Evolutionary conservation across 2,329 filamentous ascomycete genomes (phyloP).

Genomic region (Cryphonectria radicalis): DNA sequence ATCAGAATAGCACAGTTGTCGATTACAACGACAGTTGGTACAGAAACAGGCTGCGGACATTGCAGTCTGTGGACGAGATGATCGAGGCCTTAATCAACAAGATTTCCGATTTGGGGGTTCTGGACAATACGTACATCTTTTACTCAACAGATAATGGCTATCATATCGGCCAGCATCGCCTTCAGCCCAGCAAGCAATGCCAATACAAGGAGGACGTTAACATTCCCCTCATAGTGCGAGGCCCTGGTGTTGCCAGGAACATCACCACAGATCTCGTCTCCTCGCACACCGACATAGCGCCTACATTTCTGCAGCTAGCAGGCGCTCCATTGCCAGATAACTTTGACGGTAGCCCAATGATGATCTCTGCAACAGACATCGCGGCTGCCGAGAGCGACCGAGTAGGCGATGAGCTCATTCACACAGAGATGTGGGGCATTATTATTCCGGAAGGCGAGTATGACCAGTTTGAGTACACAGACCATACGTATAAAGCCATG

Average conservation of each 20-base stretch:
- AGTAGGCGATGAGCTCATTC: constrained; percentile 56
- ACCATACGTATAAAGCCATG: constrained; percentile 65
- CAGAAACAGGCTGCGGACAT: constrained; percentile 47
- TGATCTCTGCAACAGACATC: constrained; percentile 39
- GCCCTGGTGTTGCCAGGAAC: constrained; percentile 55
- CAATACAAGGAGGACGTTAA: constrained; percentile 63
- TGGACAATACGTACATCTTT: constrained; percentile 21
- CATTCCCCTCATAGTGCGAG: constrained; percentile 63
- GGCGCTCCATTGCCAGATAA: constrained; percentile 48
- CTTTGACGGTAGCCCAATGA: constrained; percentile 61
- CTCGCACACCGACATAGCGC: constrained; percentile 65
- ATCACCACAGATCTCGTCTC: constrained; percentile 52
- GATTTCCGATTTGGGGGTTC: constrained; percentile 27
- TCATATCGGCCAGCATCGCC: constrained; percentile 18
- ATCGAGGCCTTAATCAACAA: constrained; percentile 42
- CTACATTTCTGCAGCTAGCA: constrained; percentile 57
- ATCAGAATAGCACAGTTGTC: background rate
- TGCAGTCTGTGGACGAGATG: constrained; percentile 49
- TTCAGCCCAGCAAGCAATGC: constrained; percentile 49
- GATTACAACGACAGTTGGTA: constrained; percentile 43
- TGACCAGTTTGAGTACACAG: constrained; percentile 29
- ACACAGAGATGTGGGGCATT: constrained; percentile 60
- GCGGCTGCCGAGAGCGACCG: constrained; percentile 28
- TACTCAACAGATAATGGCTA: constrained; percentile 20
- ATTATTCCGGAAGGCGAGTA: constrained; percentile 43